These are phyloP conservation scores for Mycena rosella DNA, from an alignment of 768 basidiomycete species.

Conservation along the genomic window DNA sequence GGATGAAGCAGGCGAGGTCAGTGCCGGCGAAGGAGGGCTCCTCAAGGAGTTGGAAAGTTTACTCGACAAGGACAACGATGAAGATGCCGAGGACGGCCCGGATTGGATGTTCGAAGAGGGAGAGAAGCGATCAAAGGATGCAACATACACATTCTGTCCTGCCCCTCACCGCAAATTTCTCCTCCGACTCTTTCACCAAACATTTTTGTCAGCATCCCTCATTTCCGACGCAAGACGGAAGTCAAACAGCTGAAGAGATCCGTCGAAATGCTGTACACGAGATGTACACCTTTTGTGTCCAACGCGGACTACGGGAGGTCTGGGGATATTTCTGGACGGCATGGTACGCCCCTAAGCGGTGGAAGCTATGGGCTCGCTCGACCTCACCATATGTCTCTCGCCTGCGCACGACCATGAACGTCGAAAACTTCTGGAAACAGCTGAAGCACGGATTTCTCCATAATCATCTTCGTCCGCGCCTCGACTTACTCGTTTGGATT, in stretches of 20 bases:
- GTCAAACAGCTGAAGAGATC: conserved; percentile 30
- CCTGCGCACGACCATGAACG: conserved; percentile 41
- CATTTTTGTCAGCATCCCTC: conserved; percentile 42
- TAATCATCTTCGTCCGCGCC: conserved; percentile 33
- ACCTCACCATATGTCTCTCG: conserved; percentile 27
- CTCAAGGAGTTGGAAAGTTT: conserved; percentile 1
- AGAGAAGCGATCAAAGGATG: background rate
- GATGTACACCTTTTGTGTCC: conserved; percentile 40
- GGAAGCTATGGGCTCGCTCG: conserved; percentile 40
- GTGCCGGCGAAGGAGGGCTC: background rate
- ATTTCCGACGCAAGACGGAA: conserved; percentile 37
- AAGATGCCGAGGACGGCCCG: conserved; percentile 5
- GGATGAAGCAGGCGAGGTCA: background rate
- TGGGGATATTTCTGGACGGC: conserved; percentile 44
- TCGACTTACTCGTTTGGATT: conserved; percentile 45
- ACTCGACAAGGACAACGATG: conserved; percentile 3
- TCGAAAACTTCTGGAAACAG: conserved; percentile 40
- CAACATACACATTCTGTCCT: conserved; percentile 41
- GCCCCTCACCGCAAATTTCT: conserved; percentile 40
- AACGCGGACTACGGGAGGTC: conserved; percentile 35
- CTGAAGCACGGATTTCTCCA: conserved; percentile 40
- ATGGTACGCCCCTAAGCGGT: conserved; percentile 38
- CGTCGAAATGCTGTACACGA: conserved; percentile 37
- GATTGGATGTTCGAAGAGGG: conserved; percentile 17
- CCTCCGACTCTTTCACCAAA: conserved; percentile 40